Evolutionary conservation across 495 filamentous ascomycete genomes (phyloP).

Genomic region (Neurospora pannonica): DNA sequence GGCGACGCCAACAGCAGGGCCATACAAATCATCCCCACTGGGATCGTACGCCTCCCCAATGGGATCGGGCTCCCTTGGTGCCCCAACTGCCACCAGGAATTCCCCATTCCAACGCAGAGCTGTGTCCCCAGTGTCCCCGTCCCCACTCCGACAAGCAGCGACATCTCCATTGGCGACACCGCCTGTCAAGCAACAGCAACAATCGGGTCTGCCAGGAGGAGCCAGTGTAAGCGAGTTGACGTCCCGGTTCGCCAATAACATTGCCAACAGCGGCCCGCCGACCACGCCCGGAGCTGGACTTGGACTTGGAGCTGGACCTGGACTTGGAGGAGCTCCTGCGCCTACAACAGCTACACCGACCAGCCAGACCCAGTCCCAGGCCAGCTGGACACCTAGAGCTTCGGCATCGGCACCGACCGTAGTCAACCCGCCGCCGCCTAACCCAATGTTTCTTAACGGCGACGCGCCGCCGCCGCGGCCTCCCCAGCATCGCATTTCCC

Average conservation of each 20-base stretch:
- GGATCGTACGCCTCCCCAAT: slow-evolving; percentile 43
- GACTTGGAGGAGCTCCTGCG: not conserved
- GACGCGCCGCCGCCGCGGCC: not conserved
- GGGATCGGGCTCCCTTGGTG: slow-evolving; percentile 58
- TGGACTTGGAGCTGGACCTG: not conserved
- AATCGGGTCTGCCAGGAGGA: slow-evolving; percentile 10
- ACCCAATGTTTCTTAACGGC: not conserved
- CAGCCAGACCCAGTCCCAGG: slow-evolving; percentile 23
- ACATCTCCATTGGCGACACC: slow-evolving; percentile 24
- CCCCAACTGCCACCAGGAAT: slow-evolving; percentile 40
- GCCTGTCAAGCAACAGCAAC: slow-evolving; percentile 29
- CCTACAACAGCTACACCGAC: slow-evolving; percentile 12
- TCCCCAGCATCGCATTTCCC: not conserved
- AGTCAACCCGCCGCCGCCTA: not conserved
- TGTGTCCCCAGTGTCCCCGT: slow-evolving; percentile 35
- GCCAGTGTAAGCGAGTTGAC: slow-evolving; percentile 16
- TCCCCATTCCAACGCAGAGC: slow-evolving; percentile 59
- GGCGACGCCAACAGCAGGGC: slow-evolving; percentile 35
- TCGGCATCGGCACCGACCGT: not conserved
- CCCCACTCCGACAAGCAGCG: slow-evolving; percentile 38
- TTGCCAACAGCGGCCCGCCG: not conserved
- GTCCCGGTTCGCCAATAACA: not conserved
- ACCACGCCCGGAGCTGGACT: not conserved
- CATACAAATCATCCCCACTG: slow-evolving; percentile 51
- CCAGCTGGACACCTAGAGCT: not conserved